phyloP scores from a whole-genome alignment of 768 basidiomycete species.

The Pisolithus sp. region DNA sequence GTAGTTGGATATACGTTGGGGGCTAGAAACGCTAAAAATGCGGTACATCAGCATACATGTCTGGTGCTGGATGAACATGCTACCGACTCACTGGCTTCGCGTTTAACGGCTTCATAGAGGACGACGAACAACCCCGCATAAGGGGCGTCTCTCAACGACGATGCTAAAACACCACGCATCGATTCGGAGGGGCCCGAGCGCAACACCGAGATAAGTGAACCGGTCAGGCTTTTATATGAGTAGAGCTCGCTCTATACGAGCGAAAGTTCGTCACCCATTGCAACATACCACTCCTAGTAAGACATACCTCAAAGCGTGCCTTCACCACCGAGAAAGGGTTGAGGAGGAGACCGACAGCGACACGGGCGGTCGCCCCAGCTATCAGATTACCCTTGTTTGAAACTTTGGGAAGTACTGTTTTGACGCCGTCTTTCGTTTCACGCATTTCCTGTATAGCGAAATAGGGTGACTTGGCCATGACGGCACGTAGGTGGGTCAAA shows the following conservation, averaged over 20 bases:
- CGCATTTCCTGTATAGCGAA: constrained; percentile 41
- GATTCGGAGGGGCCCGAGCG: constrained; percentile 76
- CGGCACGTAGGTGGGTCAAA: constrained; percentile 72
- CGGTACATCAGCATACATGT: constrained; percentile 5
- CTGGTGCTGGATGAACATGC: constrained; percentile 1
- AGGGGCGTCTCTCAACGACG: constrained; percentile 89
- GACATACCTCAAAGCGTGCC: constrained; percentile 79
- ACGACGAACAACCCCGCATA: constrained; percentile 89
- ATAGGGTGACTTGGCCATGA: constrained; percentile 67
- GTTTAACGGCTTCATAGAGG: constrained; percentile 83
- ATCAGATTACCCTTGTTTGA: constrained; percentile 76
- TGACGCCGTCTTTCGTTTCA: constrained; percentile 14
- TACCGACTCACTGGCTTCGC: constrained; percentile 49
- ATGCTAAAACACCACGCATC: constrained; percentile 80
- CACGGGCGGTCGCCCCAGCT: constrained; percentile 78
- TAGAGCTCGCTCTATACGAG: constrained; percentile 68
- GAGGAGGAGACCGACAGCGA: constrained; percentile 73
- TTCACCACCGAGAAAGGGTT: constrained; percentile 92
- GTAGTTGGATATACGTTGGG: constrained; percentile 39
- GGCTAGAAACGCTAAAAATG: constrained; percentile 34
- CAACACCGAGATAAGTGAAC: constrained; percentile 52
- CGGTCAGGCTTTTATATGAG: constrained; percentile 54
- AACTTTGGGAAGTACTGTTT: constrained; percentile 63
- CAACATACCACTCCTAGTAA: background rate
- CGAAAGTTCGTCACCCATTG: background rate